Evolutionary conservation across 768 basidiomycete species (phyloP).

Genomic region (Tricholoma matsutake): DNA sequence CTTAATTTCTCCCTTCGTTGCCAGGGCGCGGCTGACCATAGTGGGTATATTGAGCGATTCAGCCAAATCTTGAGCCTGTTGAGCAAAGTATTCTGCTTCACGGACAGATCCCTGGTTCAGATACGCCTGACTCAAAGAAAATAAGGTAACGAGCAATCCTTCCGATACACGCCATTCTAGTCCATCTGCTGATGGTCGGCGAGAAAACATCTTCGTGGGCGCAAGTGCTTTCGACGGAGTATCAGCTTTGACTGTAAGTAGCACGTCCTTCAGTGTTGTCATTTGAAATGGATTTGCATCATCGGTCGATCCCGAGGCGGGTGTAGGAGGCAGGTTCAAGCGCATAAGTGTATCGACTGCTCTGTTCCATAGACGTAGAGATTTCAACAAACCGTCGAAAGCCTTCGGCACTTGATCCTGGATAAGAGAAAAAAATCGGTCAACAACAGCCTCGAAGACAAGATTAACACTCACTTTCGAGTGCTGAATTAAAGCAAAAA

Average conservation of each 20-base stretch:
- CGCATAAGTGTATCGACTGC: constrained; percentile 68
- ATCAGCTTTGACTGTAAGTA: constrained; percentile 27
- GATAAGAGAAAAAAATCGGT: constrained; percentile 4
- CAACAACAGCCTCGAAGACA: neutral
- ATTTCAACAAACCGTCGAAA: constrained; percentile 59
- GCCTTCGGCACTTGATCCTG: constrained; percentile 63
- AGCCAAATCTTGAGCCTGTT: constrained; percentile 75
- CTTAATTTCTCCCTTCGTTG: constrained; percentile 67
- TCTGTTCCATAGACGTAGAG: constrained; percentile 77
- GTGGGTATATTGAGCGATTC: constrained; percentile 63
- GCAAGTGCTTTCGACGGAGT: constrained; percentile 16
- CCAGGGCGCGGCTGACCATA: constrained; percentile 60
- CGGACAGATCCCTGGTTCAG: constrained; percentile 74
- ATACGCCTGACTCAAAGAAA: constrained; percentile 65
- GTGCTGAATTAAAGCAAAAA: constrained; percentile 67
- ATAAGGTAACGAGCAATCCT: constrained; percentile 61
- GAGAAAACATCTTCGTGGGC: constrained; percentile 26
- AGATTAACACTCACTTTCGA: constrained; percentile 45
- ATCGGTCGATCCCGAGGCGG: constrained; percentile 23
- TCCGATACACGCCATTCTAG: constrained; percentile 78
- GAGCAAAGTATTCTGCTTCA: constrained; percentile 81
- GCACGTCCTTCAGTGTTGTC: constrained; percentile 38
- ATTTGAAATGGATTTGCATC: constrained; percentile 61
- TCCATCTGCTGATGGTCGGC: constrained; percentile 43
- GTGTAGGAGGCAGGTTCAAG: constrained; percentile 39